Evolutionary conservation across 2,329 filamentous ascomycete genomes (phyloP).

Genomic region (Diaporthe sp.): DNA sequence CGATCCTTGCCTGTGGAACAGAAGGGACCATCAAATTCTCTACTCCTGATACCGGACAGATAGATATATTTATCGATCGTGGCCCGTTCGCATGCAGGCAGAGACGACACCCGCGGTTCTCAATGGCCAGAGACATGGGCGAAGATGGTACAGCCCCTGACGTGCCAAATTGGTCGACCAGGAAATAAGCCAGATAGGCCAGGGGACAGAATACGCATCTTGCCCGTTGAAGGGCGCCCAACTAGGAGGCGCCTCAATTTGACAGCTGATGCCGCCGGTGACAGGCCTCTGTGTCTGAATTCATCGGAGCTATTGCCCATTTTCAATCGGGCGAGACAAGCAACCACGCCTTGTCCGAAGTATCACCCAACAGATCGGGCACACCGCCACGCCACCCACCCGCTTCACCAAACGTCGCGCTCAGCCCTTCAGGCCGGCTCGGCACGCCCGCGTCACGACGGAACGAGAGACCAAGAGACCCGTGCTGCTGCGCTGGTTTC

Average conservation of each 20-base stretch:
- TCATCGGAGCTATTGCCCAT: too few species aligned
- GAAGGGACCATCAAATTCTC: too few species aligned
- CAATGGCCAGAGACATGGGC: neutral
- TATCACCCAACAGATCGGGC: neutral
- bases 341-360: too few species aligned
- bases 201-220: neutral
- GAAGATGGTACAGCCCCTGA: neutral
- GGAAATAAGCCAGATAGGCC: neutral
- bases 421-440: neutral
- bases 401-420: neutral
- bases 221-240: neutral
- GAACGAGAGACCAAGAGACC: neutral
- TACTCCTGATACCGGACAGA: too few species aligned
- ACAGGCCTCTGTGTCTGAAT: neutral
- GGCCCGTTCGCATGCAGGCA: neutral
- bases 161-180: neutral
- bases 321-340: neutral
- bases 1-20: too few species aligned
- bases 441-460: conserved; percentile 5
- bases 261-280: neutral
- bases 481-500: neutral
- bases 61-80: neutral
- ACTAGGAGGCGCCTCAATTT: too few species aligned
- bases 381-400: neutral
- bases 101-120: neutral